These are phyloP conservation scores for Daldinia sp. DNA, from an alignment of 2,329 filamentous ascomycete genomes.

Conservation along the genomic window DNA sequence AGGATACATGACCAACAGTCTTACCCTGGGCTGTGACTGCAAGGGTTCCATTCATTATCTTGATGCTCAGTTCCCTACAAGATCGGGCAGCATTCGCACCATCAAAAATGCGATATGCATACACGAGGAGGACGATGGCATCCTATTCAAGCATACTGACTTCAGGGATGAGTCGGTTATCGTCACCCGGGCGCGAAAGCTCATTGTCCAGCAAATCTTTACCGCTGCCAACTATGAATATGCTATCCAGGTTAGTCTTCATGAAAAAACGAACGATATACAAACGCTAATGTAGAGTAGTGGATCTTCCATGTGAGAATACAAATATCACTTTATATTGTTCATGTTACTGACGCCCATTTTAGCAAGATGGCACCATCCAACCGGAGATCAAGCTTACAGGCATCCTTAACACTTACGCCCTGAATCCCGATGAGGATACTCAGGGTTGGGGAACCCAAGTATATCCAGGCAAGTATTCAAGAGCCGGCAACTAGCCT, in stretches of 20 bases:
- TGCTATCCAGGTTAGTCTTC: conserved; percentile 57
- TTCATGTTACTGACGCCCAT: conserved; percentile 36
- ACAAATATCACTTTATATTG: background rate
- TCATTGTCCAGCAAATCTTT: conserved; percentile 91
- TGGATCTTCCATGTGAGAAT: conserved; percentile 80
- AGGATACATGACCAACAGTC: conserved; percentile 85
- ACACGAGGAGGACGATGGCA: conserved; percentile 92
- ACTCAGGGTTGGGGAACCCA: conserved; percentile 90
- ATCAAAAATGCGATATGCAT: conserved; percentile 97
- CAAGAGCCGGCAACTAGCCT: background rate
- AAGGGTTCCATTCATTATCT: conserved; percentile 93
- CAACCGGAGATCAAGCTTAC: conserved; percentile 93
- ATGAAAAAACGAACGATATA: background rate
- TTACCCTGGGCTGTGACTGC: conserved; percentile 84
- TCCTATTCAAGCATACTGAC: conserved; percentile 94
- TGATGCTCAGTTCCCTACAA: conserved; percentile 86
- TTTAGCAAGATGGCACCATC: conserved; percentile 83
- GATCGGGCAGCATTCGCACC: conserved; percentile 77
- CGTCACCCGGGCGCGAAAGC: conserved; percentile 85
- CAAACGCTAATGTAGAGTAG: conserved; percentile 66
- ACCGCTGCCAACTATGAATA: conserved; percentile 98
- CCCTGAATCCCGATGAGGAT: conserved; percentile 83
- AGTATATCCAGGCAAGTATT: conserved; percentile 74
- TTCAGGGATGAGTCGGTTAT: conserved; percentile 91
- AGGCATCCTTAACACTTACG: conserved; percentile 92